Evolutionary conservation across 768 basidiomycete species (phyloP), one percentile per base, ranked within the genome.

Genomic region (Mycena indigotica): DNA sequence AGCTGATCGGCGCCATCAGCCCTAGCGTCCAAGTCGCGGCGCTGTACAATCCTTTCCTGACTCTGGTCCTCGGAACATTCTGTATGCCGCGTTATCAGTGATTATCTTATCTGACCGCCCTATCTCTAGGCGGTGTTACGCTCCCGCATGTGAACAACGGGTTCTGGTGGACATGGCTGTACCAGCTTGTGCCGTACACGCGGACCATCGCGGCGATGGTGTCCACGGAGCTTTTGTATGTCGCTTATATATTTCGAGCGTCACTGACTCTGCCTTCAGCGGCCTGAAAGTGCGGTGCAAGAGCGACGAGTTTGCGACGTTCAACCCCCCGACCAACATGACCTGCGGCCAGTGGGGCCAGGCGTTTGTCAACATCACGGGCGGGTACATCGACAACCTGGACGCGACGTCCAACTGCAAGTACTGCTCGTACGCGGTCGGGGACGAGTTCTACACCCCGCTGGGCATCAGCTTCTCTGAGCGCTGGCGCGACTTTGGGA

Each of bases 1-100:
- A 89, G 64, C 67, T 91, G 38, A 76, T 95, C 39, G 91, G 86
- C 19, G 84, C 93, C 2, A 71, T 93, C 17, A 86, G 86, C 1
- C 91, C 93, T 0, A 84, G 86, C 45, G 81, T 94, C 50, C 85
- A 89, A 67, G 83, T 91, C 35, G 91, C 91, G 10, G 88, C 89
- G 5, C 73, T 93, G 54, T 88, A 87, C 75, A 93, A 90, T 69
- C 91, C 92, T 2, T 88, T 91, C 78, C 58, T 92, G 48, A 75
- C 80, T 40, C 69, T 87, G 28, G 75, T 88, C 35, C 81, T 92
- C 50, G 72, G 82, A 3, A 80, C 86, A 16, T 93, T 93, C 81
- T 91, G 89, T 63, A 12, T 12, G 46, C 28, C 6, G 25, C 25
- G 8, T 28, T 48, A 13, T 6, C 21, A 4, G 21, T 35, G 8